These are phyloP conservation scores for Mercurialis annua DNA, from an alignment of 345 rosid species.

Conservation along the genomic window DNA sequence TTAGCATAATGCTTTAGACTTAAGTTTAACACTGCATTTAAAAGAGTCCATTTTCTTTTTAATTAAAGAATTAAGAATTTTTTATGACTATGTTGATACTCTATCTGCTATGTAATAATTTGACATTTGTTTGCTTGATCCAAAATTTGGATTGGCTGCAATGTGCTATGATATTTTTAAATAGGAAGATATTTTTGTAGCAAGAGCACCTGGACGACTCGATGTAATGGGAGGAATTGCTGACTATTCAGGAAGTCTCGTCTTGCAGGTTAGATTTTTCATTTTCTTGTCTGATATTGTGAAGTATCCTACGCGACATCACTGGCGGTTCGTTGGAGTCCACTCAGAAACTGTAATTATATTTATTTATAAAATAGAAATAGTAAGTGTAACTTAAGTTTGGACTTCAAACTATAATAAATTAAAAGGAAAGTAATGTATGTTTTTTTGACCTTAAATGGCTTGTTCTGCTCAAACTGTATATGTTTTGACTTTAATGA, in stretches of 20 bases:
- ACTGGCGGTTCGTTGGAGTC: too few species aligned
- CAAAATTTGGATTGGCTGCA: neutral
- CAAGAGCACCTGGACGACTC: constrained; percentile 97
- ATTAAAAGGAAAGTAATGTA: too few species aligned
- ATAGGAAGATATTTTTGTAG: constrained; percentile 89
- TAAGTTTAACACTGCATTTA: too few species aligned
- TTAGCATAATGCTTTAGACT: too few species aligned
- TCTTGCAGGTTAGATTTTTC: constrained; percentile 67
- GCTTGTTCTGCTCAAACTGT: too few species aligned
- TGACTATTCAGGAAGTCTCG: constrained; percentile 97
- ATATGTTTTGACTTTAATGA: too few species aligned
- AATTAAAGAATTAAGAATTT: neutral
- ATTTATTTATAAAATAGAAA: too few species aligned
- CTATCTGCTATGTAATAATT: neutral
- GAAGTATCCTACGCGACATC: too few species aligned
- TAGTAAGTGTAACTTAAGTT: too few species aligned
- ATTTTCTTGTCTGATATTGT: neutral
- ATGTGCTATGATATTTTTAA: constrained; percentile 14
- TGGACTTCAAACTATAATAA: too few species aligned
- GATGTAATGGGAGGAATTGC: constrained; percentile 99
- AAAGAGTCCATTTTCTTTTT: neutral
- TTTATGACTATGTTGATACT: neutral
- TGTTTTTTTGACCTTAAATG: too few species aligned
- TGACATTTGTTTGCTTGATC: neutral
- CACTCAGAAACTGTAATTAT: too few species aligned